A percentile compares a stretch with the other conserved stretches of the same genome.
These are phyloP conservation scores for Mallotus japonicus DNA, from an alignment of 441 rosid genomes.

Conservation along the genomic window DNA sequence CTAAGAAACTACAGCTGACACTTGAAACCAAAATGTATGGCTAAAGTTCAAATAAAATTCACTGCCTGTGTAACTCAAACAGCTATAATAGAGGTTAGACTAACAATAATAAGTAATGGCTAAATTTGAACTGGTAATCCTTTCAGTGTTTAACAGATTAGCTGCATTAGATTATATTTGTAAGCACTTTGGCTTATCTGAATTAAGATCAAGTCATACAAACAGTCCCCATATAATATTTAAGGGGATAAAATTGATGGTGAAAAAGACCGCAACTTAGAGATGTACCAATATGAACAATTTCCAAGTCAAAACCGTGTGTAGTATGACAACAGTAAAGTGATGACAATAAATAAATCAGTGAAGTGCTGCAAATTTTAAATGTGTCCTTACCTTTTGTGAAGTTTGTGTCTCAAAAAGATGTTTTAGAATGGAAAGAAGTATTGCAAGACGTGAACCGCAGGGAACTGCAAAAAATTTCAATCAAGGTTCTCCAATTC, in stretches of 20 bases:
- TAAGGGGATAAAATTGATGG: neutral
- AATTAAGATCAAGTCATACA: neutral
- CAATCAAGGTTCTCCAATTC: slow-evolving; percentile 7
- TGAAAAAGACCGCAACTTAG: neutral
- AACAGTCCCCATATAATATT: neutral
- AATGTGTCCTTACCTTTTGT: slow-evolving; percentile 46
- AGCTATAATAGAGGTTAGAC: neutral
- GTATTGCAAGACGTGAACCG: slow-evolving; percentile 73
- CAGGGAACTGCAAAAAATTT: slow-evolving; percentile 70
- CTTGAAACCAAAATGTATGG: neutral
- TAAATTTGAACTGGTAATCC: neutral
- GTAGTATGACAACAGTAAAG: neutral
- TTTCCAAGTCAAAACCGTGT: neutral
- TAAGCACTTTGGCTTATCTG: neutral
- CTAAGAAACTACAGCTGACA: neutral
- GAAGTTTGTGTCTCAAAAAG: slow-evolving; percentile 78
- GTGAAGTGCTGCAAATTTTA: neutral
- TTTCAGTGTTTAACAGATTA: neutral
- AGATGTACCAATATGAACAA: neutral
- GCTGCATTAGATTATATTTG: neutral
- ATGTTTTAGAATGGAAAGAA: slow-evolving; percentile 77
- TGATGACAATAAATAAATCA: neutral
- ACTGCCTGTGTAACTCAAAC: neutral
- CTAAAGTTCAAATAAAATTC: neutral
- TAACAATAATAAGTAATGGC: neutral